A percentile compares a stretch with the other conserved stretches of the same genome.
These are phyloP conservation scores for Entophlyctis luteolus DNA, from an alignment of 192 early-diverging fungal genomes.

Conservation along the genomic window DNA sequence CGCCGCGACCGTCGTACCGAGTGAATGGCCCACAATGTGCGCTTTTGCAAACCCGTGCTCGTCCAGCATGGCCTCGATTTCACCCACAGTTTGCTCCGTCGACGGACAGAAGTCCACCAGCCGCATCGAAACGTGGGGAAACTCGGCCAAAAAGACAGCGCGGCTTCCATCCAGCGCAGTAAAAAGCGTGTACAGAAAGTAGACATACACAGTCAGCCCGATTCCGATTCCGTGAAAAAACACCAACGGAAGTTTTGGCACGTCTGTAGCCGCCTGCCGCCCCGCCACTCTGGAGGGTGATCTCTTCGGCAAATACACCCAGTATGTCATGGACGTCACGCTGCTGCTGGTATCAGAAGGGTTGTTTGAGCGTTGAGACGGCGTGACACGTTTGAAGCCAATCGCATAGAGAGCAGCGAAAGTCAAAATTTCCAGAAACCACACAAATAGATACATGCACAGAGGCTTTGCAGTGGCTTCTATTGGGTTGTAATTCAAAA, in stretches of 20 bases:
- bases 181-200: constrained; percentile 17
- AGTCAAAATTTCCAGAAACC: constrained; percentile 10
- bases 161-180: not conserved
- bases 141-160: constrained; percentile 23
- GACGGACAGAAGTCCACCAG: constrained; percentile 54
- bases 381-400: constrained; percentile 21
- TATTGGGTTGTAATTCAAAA: constrained; percentile 26
- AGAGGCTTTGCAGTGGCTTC: constrained; percentile 26
- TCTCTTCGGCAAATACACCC: constrained; percentile 6
- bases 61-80: constrained; percentile 54
- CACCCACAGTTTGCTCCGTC: constrained; percentile 51
- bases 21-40: constrained; percentile 63
- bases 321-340: constrained; percentile 7
- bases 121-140: constrained; percentile 44
- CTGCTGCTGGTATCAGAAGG: not conserved
- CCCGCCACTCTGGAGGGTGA: not conserved
- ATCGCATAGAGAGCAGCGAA: not conserved
- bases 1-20: constrained; percentile 57
- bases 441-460: constrained; percentile 16
- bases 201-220: constrained; percentile 17
- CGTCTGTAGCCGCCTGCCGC: not conserved
- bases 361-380: constrained; percentile 10
- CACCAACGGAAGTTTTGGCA: constrained; percentile 20
- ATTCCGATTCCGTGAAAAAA: constrained; percentile 32
- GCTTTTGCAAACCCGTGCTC: constrained; percentile 50